Evolutionary conservation across 2,329 filamentous ascomycete species (phyloP), one percentile per base, ranked within the genome.

Genomic region (Calonectria naviculata): DNA sequence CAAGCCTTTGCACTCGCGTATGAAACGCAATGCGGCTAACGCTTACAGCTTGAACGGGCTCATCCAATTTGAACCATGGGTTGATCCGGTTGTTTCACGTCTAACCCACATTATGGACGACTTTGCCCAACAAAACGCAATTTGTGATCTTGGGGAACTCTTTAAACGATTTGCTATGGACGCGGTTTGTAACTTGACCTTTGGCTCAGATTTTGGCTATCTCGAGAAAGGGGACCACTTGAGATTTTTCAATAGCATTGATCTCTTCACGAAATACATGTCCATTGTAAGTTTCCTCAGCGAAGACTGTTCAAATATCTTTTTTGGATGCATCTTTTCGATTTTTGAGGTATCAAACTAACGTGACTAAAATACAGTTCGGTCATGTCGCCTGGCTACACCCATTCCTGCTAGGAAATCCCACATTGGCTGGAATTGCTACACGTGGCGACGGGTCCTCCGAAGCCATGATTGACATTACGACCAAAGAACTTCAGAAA

Each of bases 281-380:
- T 54, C 66, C 4, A 64, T 68, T 64, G 66, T 68, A 26, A 64
- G 66, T n/a, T n/a, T n/a, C n/a, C n/a, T n/a, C n/a, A n/a, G n/a
- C n/a, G n/a, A n/a, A n/a, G n/a, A n/a, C n/a, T n/a, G n/a, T n/a
- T n/a, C n/a, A n/a, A n/a, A n/a, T n/a, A n/a, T n/a, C n/a, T n/a
- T n/a, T n/a, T n/a, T n/a, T n/a, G n/a, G n/a, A n/a, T n/a, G n/a
- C n/a, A n/a, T n/a, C n/a, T n/a, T n/a, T n/a, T n/a, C n/a, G n/a
- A n/a, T n/a, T n/a, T n/a, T 24, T 15, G 52, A 34, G 31, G n/a
- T n/a, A 34, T 6, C 31, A 6, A 4, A 36, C 52, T 56, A 15
- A 56, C 28, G 19, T 3, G 29, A 21, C 9, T 9, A 13, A 31
- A 4, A 21, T 31, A 9, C 12, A 68, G 66, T 42, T 64, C 41